phyloP scores from a whole-genome alignment of 805 yeast species.

The Cyberlindnera xylosilytica region DNA sequence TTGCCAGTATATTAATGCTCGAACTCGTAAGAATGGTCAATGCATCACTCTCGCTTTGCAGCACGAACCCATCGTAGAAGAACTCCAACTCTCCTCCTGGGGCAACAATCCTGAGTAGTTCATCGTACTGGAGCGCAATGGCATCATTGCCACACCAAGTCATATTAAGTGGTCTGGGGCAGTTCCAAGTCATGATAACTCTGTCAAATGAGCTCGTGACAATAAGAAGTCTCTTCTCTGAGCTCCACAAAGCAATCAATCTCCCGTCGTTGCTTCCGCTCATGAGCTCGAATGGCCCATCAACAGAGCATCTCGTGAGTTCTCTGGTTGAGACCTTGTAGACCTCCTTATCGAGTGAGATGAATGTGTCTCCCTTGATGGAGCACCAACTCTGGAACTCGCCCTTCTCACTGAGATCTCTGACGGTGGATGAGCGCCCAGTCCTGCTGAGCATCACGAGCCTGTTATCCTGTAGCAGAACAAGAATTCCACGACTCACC shows the following conservation, averaged over 20 bases:
- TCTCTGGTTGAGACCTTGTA: constrained; percentile 5
- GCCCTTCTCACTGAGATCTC: constrained; percentile 3
- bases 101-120: constrained; percentile 67
- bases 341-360: constrained; percentile 9
- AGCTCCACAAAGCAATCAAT: constrained; percentile 12
- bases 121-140: constrained; percentile 55
- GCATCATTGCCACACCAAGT: constrained; percentile 90
- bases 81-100: constrained; percentile 59
- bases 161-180: constrained; percentile 25
- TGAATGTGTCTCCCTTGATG: constrained; percentile 3
- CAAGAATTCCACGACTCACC: constrained; percentile 5
- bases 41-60: constrained; percentile 65
- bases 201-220: constrained; percentile 9
- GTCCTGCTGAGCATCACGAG: constrained; percentile 9
- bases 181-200: constrained; percentile 12
- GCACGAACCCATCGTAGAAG: constrained; percentile 40
- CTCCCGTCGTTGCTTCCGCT: constrained; percentile 11
- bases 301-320: constrained; percentile 5
- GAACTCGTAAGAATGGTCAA: constrained; percentile 54
- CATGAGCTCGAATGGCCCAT: constrained; percentile 16
- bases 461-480: constrained; percentile 7
- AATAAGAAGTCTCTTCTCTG: constrained; percentile 7
- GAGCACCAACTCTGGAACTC: constrained; percentile 14
- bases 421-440: constrained; percentile 1
- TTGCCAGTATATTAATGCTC: constrained; percentile 57